These are phyloP conservation scores for Russula sp. DNA, from an alignment of 768 basidiomycete genomes.

Conservation along the genomic window DNA sequence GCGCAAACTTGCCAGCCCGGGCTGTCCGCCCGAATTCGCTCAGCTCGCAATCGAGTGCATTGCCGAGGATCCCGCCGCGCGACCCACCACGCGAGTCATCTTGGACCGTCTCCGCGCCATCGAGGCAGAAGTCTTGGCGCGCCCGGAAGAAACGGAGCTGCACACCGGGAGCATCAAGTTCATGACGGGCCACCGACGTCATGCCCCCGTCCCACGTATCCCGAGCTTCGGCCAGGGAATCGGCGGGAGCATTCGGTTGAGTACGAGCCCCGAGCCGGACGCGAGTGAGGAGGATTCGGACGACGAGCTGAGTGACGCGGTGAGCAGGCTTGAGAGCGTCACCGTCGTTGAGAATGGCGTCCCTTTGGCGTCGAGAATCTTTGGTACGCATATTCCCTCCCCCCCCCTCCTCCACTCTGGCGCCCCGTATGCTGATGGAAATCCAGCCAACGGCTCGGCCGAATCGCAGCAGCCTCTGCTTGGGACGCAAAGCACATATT, in stretches of 20 bases:
- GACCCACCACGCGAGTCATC: conserved; percentile 75
- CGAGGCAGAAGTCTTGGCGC: conserved; percentile 74
- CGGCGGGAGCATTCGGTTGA: conserved; percentile 48
- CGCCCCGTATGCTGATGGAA: not conserved
- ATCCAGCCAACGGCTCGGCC: not conserved
- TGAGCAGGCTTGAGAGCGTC: conserved; percentile 47
- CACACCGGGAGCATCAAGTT: conserved; percentile 86
- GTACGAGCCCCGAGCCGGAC: conserved; percentile 29
- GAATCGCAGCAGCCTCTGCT: conserved; percentile 45
- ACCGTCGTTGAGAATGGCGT: conserved; percentile 39
- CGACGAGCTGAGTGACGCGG: conserved; percentile 60
- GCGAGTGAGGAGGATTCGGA: conserved; percentile 54
- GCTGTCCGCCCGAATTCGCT: conserved; percentile 75
- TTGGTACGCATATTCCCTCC: conserved; percentile 10
- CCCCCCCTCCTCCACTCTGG: not conserved
- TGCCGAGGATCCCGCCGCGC: conserved; percentile 50
- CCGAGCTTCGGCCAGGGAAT: conserved; percentile 80
- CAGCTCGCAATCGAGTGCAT: conserved; percentile 76
- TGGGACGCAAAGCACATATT: conserved; percentile 39
- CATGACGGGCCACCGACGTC: conserved; percentile 61
- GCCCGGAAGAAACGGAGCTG: conserved; percentile 60
- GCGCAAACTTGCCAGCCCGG: conserved; percentile 53
- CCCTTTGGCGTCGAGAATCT: conserved; percentile 2
- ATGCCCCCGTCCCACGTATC: conserved; percentile 60
- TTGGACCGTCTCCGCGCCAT: conserved; percentile 74